A percentile compares a stretch with the other conserved stretches of the same genome.
phyloP scores from a whole-genome alignment of 2,329 filamentous ascomycete species.

The Clathrospora elynae region DNA sequence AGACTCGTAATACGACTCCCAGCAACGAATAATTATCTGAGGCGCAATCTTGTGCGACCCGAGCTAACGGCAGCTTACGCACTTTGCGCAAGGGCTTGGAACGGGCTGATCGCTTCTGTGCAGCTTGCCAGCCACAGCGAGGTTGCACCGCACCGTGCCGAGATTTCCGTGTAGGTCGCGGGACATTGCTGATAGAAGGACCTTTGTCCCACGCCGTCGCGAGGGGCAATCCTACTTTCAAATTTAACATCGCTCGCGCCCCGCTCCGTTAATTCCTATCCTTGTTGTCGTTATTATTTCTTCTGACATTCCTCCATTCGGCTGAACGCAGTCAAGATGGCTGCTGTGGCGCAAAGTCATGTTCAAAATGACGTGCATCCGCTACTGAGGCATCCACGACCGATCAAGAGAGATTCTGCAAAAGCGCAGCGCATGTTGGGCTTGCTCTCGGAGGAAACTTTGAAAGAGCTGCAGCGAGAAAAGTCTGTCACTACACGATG shows the following conservation, averaged over 20 bases:
- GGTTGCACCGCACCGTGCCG: conserved; percentile 27
- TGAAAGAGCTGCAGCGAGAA: conserved; percentile 25
- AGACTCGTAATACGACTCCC: conserved; percentile 21
- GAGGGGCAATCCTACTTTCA: conserved; percentile 22
- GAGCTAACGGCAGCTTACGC: conserved; percentile 27
- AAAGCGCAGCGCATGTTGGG: conserved; percentile 36
- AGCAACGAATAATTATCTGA: conserved; percentile 31
- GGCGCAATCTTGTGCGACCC: conserved; percentile 30
- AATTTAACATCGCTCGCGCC: conserved; percentile 25
- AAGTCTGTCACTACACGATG: conserved; percentile 36
- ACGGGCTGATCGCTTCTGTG: conserved; percentile 27
- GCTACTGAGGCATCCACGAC: conserved; percentile 31
- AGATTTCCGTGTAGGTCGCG: conserved; percentile 17
- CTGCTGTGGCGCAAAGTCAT: conserved; percentile 28
- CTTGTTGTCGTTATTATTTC: conserved; percentile 13
- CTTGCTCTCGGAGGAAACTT: conserved; percentile 28
- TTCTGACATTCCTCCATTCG: conserved; percentile 9
- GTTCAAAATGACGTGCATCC: conserved; percentile 30
- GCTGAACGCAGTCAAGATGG: conserved; percentile 16
- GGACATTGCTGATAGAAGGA: conserved; percentile 30
- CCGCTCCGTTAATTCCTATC: conserved; percentile 7
- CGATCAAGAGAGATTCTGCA: conserved; percentile 34
- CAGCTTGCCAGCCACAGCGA: conserved; percentile 25
- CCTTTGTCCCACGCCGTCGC: conserved; percentile 29
- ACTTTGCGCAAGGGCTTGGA: conserved; percentile 29